Evolutionary conservation across 1,284 basidiomycete genomes (phyloP).

Genomic region (Golubevia pallescens): DNA sequence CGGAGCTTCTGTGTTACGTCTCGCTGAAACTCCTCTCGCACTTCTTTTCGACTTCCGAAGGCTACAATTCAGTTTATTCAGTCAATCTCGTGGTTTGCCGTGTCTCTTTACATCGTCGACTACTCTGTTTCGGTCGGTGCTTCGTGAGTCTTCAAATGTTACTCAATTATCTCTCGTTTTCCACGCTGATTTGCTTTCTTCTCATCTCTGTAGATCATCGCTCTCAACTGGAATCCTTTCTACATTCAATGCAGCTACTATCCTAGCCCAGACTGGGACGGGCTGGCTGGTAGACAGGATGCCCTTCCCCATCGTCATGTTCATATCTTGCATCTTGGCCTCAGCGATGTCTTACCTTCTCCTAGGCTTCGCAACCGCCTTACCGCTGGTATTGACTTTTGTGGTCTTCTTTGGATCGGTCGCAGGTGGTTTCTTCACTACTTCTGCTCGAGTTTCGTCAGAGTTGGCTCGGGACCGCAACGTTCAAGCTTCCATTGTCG

Average conservation of each 20-base stretch:
- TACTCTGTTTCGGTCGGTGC: constrained; percentile 31
- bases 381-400: constrained; percentile 36
- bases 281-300: constrained; percentile 36
- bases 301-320: constrained; percentile 33
- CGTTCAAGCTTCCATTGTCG: neutral
- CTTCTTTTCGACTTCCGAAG: neutral
- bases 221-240: constrained; percentile 37
- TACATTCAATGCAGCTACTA: constrained; percentile 40
- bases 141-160: too few species aligned
- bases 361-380: constrained; percentile 35
- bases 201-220: constrained; percentile 21
- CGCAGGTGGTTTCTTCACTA: constrained; percentile 9
- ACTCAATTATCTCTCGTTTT: too few species aligned
- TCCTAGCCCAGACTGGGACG: constrained; percentile 29
- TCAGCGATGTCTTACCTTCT: constrained; percentile 29
- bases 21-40: neutral
- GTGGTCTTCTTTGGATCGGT: constrained; percentile 36
- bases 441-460: neutral
- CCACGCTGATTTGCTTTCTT: too few species aligned
- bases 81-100: constrained; percentile 32
- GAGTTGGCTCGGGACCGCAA: neutral
- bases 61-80: constrained; percentile 17
- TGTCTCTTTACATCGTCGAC: constrained; percentile 41
- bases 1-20: neutral
- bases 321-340: constrained; percentile 22